Conservation (phyloP, 2,329 filamentous ascomycete genomes). For the Chrysoporthe cubensis region DNA sequence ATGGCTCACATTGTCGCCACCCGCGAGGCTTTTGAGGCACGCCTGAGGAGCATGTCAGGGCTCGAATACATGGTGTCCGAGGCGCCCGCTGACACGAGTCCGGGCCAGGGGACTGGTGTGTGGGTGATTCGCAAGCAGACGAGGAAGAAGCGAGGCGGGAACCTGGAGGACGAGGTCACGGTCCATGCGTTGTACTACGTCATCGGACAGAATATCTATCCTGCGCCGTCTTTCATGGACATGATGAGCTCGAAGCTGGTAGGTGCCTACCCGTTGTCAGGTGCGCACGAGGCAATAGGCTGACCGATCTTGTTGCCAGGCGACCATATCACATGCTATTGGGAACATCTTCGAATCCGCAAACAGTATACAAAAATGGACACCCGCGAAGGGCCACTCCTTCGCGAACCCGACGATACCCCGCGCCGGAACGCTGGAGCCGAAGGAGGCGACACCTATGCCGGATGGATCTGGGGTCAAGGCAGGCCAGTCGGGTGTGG, state of each 20-base stretch:
- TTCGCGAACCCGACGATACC: constrained; percentile 48
- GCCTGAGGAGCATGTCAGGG: constrained; percentile 66
- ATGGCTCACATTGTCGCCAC: constrained; percentile 63
- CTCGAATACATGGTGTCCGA: constrained; percentile 70
- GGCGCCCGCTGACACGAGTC: constrained; percentile 65
- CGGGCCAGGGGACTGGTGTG: constrained; percentile 64
- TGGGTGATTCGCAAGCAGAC: constrained; percentile 74
- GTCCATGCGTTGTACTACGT: constrained; percentile 67
- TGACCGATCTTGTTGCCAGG: constrained; percentile 39
- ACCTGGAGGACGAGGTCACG: constrained; percentile 61
- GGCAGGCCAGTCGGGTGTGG: constrained; percentile 31
- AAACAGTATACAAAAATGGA: constrained; percentile 57
- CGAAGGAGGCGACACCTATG: constrained; percentile 53
- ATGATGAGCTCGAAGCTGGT: constrained; percentile 64
- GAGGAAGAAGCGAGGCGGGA: constrained; percentile 56
- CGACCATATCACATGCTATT: constrained; percentile 59
- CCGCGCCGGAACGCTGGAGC: constrained; percentile 41
- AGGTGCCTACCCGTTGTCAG: constrained; percentile 32
- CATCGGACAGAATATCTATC: constrained; percentile 68
- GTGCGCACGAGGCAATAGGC: constrained; percentile 9
- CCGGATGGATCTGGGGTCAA: constrained; percentile 43
- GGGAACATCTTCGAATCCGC: constrained; percentile 56
- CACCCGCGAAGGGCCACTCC: constrained; percentile 56
- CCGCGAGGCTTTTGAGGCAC: constrained; percentile 65
- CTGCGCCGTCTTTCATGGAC: constrained; percentile 65